Base-by-base conservation (phyloP, 441 rosid genomes). In the Pelargonium myrrhifolium region DNA sequence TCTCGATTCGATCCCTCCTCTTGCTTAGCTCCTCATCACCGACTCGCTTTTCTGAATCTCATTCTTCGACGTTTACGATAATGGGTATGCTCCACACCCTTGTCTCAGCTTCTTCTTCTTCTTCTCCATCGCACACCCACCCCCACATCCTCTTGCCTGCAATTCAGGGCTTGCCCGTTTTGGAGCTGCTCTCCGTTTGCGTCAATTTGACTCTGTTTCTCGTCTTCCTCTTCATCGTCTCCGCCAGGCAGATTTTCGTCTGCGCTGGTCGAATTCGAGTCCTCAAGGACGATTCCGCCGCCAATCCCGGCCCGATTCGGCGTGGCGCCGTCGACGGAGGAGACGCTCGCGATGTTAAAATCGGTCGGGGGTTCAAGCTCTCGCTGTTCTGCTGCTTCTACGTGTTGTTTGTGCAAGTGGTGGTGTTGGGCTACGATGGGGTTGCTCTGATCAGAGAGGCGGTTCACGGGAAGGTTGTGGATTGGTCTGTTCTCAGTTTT, bases 381-480 rank as follows among this genome's bases (percentile, higher is more conserved):
- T 77, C 89, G 1, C 47, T 88, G 67, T 59, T 77, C 73, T 88
- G 90, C 78, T 92, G 99, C 76, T 83, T 89, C 75, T 94, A 85
- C 71, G 87, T 87, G 55, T 70, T 92, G 79, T 75, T 81, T 62
- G 81, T 90, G 51, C 86, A 94, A 72, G 86, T 92, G 76, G 65
- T 81, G 72, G 85, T 83, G 60, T 76, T 85, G 82, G 96, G 86
- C 11, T 88, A 80, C 76, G 96, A 94, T 80, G 98, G 93, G 68
- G 66, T 86, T 80, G 78, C 71, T 40, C 75, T 87, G 85, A 73
- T 87, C 65, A 81, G 85, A 75, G 74, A 70, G 71, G 82, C 81
- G 49, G 82, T 75, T 51, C 61, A 68, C 31, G 78, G 81, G 66
- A 71, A 76, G 26, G 66, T 42, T 64, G 85, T 80, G 77, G 86